Percentiles rank a stretch among this genome's conserved stretches.
Evolutionary conservation across 768 basidiomycete genomes (phyloP).

Genomic region (Cystofilobasidium capitatum): DNA sequence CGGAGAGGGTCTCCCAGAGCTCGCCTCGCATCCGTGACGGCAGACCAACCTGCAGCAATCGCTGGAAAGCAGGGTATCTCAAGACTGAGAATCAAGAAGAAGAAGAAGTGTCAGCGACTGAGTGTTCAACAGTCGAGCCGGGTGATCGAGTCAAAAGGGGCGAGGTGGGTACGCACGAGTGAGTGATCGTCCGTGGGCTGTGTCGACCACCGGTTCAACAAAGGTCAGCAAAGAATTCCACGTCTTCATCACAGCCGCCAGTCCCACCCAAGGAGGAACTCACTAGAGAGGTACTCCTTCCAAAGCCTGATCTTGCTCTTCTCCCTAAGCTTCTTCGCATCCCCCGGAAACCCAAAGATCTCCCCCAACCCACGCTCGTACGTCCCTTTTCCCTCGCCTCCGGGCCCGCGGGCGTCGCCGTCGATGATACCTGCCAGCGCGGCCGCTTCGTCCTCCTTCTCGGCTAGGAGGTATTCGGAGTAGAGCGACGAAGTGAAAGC

Average conservation of each 20-base stretch:
- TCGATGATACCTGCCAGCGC: slow-evolving; percentile 28
- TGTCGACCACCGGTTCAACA: too few species aligned
- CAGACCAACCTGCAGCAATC: slow-evolving; percentile 93
- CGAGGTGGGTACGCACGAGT: slow-evolving; percentile 44
- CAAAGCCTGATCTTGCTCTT: slow-evolving; percentile 79
- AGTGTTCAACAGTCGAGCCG: too few species aligned
- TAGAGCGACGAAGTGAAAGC: slow-evolving; percentile 84
- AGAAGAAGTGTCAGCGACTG: background rate
- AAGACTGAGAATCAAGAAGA: slow-evolving; percentile 50
- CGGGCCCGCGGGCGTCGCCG: slow-evolving; percentile 40
- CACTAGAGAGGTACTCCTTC: slow-evolving; percentile 75
- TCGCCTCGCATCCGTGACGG: slow-evolving; percentile 91
- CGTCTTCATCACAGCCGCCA: too few species aligned
- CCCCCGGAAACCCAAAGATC: slow-evolving; percentile 40
- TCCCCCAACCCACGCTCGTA: slow-evolving; percentile 39
- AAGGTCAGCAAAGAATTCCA: too few species aligned
- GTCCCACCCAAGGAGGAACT: too few species aligned
- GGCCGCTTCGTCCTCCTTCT: slow-evolving; percentile 13
- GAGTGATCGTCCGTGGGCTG: slow-evolving; percentile 88
- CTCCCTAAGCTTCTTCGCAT: slow-evolving; percentile 40
- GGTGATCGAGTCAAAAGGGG: background rate
- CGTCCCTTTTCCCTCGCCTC: slow-evolving; percentile 37
- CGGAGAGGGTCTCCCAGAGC: slow-evolving; percentile 95
- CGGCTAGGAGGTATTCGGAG: slow-evolving; percentile 67
- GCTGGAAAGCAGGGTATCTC: slow-evolving; percentile 90